phyloP scores from a whole-genome alignment of 1,284 basidiomycete species.

The Microbotryum intermedium region DNA sequence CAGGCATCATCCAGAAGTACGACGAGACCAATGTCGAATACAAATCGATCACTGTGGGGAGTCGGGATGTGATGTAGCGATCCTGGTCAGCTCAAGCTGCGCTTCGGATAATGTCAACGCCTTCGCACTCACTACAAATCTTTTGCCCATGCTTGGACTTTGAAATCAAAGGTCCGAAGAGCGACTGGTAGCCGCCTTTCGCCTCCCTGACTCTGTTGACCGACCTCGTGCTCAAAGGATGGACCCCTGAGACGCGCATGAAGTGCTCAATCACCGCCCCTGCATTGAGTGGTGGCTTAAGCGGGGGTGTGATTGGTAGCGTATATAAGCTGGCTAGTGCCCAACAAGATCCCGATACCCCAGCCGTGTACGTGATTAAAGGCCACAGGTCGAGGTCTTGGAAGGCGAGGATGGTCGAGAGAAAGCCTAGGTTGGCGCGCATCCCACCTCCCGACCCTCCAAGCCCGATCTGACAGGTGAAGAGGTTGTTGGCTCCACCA shows the following conservation, averaged over 20 bases:
- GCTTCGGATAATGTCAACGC: too few species aligned
- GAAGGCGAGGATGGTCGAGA: constrained; percentile 30
- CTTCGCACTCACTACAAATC: background rate
- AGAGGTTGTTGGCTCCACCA: too few species aligned
- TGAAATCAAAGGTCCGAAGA: background rate
- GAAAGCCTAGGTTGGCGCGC: constrained; percentile 29
- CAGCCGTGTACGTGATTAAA: constrained; percentile 34
- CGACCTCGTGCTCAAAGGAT: constrained; percentile 3
- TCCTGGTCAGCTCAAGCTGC: background rate
- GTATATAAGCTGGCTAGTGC: constrained; percentile 14
- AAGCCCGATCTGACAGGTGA: constrained; percentile 25
- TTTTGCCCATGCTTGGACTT: background rate
- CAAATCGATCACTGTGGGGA: background rate
- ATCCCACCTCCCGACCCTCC: constrained; percentile 40
- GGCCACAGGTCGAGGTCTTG: constrained; percentile 34
- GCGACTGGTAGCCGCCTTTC: background rate
- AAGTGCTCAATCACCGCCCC: constrained; percentile 13
- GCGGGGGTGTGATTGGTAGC: constrained; percentile 15
- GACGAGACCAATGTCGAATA: background rate
- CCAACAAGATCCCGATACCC: constrained; percentile 40
- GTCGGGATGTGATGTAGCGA: too few species aligned
- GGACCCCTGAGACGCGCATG: constrained; percentile 3
- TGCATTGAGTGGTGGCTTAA: constrained; percentile 5
- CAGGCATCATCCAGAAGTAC: background rate
- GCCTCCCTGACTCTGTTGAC: background rate